phyloP scores from a whole-genome alignment of 1,284 basidiomycete species.

The Chalciporus sp. region DNA sequence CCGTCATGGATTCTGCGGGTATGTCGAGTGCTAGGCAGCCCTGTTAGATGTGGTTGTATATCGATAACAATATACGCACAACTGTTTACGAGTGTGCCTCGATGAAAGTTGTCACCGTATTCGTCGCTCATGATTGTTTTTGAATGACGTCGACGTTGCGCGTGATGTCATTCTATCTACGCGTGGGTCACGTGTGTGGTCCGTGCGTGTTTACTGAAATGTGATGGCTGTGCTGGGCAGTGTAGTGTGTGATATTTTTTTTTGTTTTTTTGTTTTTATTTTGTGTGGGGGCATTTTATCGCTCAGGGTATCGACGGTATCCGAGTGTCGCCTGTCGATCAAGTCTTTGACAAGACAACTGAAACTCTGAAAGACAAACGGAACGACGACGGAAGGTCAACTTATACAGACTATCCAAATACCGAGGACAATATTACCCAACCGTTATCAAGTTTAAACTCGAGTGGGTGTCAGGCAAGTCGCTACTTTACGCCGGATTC shows the following conservation, averaged over 20 bases:
- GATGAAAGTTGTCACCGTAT: not conserved
- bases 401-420: too few species aligned
- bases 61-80: not conserved
- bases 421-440: too few species aligned
- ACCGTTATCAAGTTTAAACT: too few species aligned
- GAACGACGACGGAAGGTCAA: too few species aligned
- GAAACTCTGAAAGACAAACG: too few species aligned
- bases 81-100: not conserved
- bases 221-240: not conserved
- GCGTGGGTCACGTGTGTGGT: slow-evolving; percentile 27
- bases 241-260: not conserved
- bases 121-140: not conserved
- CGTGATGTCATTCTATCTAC: slow-evolving; percentile 1
- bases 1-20: too few species aligned
- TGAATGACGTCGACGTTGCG: not conserved
- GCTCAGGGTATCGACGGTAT: too few species aligned
- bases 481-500: too few species aligned
- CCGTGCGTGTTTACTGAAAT: slow-evolving; percentile 28
- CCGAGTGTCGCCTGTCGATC: too few species aligned
- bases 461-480: too few species aligned
- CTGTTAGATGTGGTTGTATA: not conserved
- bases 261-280: slow-evolving; percentile 7
- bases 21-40: not conserved
- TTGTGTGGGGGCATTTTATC: slow-evolving; percentile 1
- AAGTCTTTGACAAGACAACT: too few species aligned